A percentile compares a stretch with the other conserved stretches of the same genome.
Conservation (phyloP, 2,329 filamentous ascomycete genomes). For the Penicillium thymicola region DNA sequence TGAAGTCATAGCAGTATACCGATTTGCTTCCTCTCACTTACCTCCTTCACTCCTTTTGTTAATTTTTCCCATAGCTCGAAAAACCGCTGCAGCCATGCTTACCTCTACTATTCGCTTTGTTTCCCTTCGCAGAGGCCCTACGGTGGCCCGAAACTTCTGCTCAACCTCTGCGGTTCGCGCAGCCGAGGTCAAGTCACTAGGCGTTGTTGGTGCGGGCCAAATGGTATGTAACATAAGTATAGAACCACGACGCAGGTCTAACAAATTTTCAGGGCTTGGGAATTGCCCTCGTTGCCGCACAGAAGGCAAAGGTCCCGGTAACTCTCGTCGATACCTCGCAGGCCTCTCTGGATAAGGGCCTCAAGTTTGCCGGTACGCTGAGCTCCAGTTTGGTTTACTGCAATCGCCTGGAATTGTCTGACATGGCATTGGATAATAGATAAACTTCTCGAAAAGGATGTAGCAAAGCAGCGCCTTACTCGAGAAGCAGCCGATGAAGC, state of each 20-base stretch:
- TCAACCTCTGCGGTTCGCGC: slow-evolving; percentile 60
- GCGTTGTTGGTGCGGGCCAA: slow-evolving; percentile 91
- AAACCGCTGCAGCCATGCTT: slow-evolving; percentile 29
- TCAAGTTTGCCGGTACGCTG: slow-evolving; percentile 74
- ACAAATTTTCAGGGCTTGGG: slow-evolving; percentile 69
- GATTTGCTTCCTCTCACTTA: neutral
- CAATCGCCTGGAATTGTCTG: neutral
- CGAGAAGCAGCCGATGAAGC: slow-evolving; percentile 74
- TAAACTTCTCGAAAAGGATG: slow-evolving; percentile 89
- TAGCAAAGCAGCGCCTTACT: slow-evolving; percentile 80
- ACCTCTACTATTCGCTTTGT: slow-evolving; percentile 31
- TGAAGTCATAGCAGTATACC: slow-evolving; percentile 14
- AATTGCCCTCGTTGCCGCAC: slow-evolving; percentile 90
- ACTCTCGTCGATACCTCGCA: slow-evolving; percentile 81
- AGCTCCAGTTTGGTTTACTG: neutral
- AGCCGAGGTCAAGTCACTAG: slow-evolving; percentile 78
- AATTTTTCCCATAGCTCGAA: neutral
- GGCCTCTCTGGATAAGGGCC: slow-evolving; percentile 79
- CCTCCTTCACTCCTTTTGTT: neutral
- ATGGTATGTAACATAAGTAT: slow-evolving; percentile 62
- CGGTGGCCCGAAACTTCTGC: slow-evolving; percentile 62
- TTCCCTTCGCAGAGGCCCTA: slow-evolving; percentile 30
- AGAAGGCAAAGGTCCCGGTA: slow-evolving; percentile 78
- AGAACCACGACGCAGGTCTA: slow-evolving; percentile 16
- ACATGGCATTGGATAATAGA: slow-evolving; percentile 51